Conservation (phyloP, 371 early-diverging fungal genomes). For the Mucor saturninus region DNA sequence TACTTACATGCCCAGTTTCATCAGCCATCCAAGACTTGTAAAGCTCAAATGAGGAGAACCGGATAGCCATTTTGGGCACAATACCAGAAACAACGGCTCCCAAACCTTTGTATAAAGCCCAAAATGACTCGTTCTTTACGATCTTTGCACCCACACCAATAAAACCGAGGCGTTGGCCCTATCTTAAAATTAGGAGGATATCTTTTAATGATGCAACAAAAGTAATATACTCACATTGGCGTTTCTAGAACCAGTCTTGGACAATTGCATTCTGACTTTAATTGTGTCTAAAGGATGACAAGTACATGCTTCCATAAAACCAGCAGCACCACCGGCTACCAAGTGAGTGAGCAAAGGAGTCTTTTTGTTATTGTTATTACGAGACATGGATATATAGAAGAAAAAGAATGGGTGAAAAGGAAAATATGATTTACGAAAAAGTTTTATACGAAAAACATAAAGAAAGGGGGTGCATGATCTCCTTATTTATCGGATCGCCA, state of each 20-base stretch:
- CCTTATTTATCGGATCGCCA: constrained; percentile 14
- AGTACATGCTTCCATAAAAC: constrained; percentile 91
- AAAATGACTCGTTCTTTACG: constrained; percentile 84
- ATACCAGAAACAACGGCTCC: constrained; percentile 97
- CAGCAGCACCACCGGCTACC: constrained; percentile 93
- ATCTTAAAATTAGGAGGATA: background rate
- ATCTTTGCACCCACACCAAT: constrained; percentile 87
- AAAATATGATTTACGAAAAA: background rate
- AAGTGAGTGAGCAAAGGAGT: constrained; percentile 69
- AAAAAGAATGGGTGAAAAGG: background rate
- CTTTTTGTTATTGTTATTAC: constrained; percentile 42
- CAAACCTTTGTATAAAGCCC: constrained; percentile 96
- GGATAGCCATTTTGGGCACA: constrained; percentile 98
- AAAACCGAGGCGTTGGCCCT: constrained; percentile 68
- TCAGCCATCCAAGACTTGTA: constrained; percentile 87
- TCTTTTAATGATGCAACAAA: background rate
- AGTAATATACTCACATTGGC: constrained; percentile 40
- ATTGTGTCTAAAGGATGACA: constrained; percentile 99
- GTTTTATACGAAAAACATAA: background rate
- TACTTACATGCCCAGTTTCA: constrained; percentile 71
- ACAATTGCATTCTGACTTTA: constrained; percentile 94
- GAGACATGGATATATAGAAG: constrained; percentile 9
- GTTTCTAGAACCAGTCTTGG: constrained; percentile 51
- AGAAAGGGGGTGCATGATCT: background rate
- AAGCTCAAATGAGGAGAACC: constrained; percentile 94